Base-by-base conservation (phyloP, 805 yeast genomes). In the Candida berthetii region DNA sequence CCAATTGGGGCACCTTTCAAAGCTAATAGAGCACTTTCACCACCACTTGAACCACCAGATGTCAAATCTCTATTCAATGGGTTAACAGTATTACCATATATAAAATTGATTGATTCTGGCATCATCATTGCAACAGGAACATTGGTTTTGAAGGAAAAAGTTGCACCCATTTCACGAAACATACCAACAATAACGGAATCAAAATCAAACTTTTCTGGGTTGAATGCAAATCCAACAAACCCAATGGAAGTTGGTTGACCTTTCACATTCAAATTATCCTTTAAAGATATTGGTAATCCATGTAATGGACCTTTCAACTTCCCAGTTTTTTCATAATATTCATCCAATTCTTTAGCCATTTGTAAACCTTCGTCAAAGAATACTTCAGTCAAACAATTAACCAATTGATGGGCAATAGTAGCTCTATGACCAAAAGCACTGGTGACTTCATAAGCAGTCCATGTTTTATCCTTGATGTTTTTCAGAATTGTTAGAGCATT, bases 211-310 rank as follows among this genome's bases (percentile, higher is more conserved):
- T 35, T 55, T 42, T 53, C 64, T 35, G 65, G 70, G 37, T 64
- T 54, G 37, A 61, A 61, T n/a, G 68, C 56, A 22, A 22, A 22
- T n/a, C 65, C 64, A 35, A 71, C 72, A 44, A 68, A 68, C 4
- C 82, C 83, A 47, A 74, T 58, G 11, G 76, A 57, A 3, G 81
- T 63, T 8, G 71, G 71, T 18, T 66, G 64, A 3, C 80, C 82
- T 40, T 61, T 61, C 40, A 78, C 50, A 42, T 57, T 53, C 22
- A 56, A 27, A 27, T 59, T 53, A 40, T 59, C 82, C 46, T 82
- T 82, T 41, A 80, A 61, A 0, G 85, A 77, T 33, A 81, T 63
- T 11, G 88, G 88, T 18, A 82, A 53, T 0, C 88, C 88, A 49
- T 82, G 88, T 36, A 82, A 66, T 2, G 84, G 82, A 24, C 88